Base-by-base conservation (phyloP, 2,329 filamentous ascomycete genomes). In the Ceratocystis lukuohia region DNA sequence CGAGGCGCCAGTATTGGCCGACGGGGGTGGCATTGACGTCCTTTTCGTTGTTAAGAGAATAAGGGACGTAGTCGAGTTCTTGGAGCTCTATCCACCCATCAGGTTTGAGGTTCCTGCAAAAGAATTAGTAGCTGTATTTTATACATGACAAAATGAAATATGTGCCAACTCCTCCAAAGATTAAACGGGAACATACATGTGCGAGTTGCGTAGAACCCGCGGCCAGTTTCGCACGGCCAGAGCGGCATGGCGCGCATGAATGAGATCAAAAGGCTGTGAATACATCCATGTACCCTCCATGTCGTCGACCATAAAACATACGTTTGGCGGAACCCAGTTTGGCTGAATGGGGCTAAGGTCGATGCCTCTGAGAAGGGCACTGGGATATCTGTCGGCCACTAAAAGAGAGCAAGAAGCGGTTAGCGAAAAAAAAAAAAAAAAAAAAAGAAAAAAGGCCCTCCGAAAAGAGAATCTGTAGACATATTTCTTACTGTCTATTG, bases 271-370 rank as follows among this genome's bases (percentile, higher is more conserved):
- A 64, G 80, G 77, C 68, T 83, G 78, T 3, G 72, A 71, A 68
- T 83, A 78, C 17, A 83, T 72, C 83, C 83, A 86, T 3, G 77
- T 76, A 66, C 77, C 78, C 72, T 85, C 82, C 30, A 81, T 77
- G 69, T 85, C 83, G 67, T 85, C 83, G 10, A 85, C 76, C 71
- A 82, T 74, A 69, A 84, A 84, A 28, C 76, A 76, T 22, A 83
- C 77, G 69, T 84, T 84, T 2, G 81, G 79, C 3, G 82, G 82
- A 10, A 84, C 72, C 73, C 76, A 82, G 17, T 75, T 75, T 1
- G 82, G 82, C 68, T 85, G 83, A 15, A 84, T 82, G 0, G 83
- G 82, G 15, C 80, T 83, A 1, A 85, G 75, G 69, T 85, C 83
- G 2, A 81, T 80, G 8, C 82, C 83, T 48, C 79, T 77, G 2